phyloP scores from a whole-genome alignment of 2,329 filamentous ascomycete species.

The Colletotrichum navitas region DNA sequence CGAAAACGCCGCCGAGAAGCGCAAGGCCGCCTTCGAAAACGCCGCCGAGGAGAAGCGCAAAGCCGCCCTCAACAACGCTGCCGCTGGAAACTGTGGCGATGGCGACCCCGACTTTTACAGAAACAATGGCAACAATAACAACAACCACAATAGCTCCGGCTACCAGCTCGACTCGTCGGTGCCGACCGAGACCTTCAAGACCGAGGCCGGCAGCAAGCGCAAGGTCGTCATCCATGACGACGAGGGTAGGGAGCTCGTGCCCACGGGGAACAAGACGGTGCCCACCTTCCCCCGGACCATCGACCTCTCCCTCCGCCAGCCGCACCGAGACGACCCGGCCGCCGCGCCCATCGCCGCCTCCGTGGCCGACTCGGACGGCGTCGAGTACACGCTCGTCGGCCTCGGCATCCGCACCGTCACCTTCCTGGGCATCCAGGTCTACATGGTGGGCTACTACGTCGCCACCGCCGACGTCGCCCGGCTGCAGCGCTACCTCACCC shows the following conservation, averaged over 20 bases:
- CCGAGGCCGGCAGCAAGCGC: conserved; percentile 63
- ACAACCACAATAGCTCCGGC: conserved; percentile 6
- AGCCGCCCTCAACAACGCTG: no score
- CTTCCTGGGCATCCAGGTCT: conserved; percentile 91
- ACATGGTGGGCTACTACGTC: conserved; percentile 93
- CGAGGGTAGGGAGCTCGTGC: conserved; percentile 80
- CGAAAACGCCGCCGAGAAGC: conserved; percentile 36
- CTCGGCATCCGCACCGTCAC: conserved; percentile 90
- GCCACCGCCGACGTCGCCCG: conserved; percentile 83
- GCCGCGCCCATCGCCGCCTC: conserved; percentile 56
- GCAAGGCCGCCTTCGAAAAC: no score
- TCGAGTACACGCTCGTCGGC: conserved; percentile 89
- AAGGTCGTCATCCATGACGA: conserved; percentile 74
- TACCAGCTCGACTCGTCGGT: conserved; percentile 59
- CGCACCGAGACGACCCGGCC: conserved; percentile 38
- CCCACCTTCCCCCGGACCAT: conserved; percentile 83
- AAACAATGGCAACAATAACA: background rate
- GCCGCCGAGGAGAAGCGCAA: no score
- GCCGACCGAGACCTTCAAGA: conserved; percentile 61
- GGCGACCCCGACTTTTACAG: no score
- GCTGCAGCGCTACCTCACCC: conserved; percentile 83
- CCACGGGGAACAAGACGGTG: conserved; percentile 85
- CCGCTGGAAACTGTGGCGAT: no score
- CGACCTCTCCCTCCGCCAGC: conserved; percentile 64
- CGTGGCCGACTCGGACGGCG: conserved; percentile 57